These are phyloP conservation scores for Xylaria bambusicola DNA, from an alignment of 495 filamentous ascomycete species.

Conservation along the genomic window DNA sequence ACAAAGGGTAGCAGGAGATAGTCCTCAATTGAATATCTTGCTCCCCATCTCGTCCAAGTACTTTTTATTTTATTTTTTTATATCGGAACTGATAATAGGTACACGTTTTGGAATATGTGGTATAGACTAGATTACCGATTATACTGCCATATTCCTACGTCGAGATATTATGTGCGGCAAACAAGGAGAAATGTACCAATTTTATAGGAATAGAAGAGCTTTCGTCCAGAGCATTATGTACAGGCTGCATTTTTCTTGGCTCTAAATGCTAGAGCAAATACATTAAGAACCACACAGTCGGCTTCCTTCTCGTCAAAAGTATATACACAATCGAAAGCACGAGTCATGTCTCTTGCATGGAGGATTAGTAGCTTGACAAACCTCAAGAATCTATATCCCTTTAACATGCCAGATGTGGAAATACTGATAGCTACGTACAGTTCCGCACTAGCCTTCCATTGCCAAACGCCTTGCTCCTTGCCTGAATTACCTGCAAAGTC, in stretches of 20 bases:
- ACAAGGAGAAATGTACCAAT: too few species aligned
- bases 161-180: too few species aligned
- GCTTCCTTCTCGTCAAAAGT: slow-evolving; percentile 17
- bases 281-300: slow-evolving; percentile 3
- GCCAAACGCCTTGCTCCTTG: slow-evolving; percentile 29
- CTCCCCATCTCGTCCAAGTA: too few species aligned
- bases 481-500: slow-evolving; percentile 24
- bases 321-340: slow-evolving; percentile 22
- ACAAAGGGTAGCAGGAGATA: too few species aligned
- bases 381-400: slow-evolving; percentile 20
- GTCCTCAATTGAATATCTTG: too few species aligned
- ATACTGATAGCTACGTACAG: slow-evolving; percentile 19
- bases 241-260: slow-evolving; percentile 13
- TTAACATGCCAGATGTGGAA: slow-evolving; percentile 22
- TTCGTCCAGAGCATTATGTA: slow-evolving; percentile 23
- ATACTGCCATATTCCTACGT: too few species aligned
- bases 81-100: too few species aligned
- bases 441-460: slow-evolving; percentile 20
- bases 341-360: slow-evolving; percentile 9
- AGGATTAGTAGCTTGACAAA: slow-evolving; percentile 16
- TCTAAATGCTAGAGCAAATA: slow-evolving; percentile 16
- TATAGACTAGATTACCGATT: too few species aligned
- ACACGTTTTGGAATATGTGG: too few species aligned
- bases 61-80: too few species aligned
- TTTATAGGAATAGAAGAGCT: slow-evolving; percentile 1